Conservation (phyloP, 2,329 filamentous ascomycete genomes). For the Aotearoamyces nothofagi region DNA sequence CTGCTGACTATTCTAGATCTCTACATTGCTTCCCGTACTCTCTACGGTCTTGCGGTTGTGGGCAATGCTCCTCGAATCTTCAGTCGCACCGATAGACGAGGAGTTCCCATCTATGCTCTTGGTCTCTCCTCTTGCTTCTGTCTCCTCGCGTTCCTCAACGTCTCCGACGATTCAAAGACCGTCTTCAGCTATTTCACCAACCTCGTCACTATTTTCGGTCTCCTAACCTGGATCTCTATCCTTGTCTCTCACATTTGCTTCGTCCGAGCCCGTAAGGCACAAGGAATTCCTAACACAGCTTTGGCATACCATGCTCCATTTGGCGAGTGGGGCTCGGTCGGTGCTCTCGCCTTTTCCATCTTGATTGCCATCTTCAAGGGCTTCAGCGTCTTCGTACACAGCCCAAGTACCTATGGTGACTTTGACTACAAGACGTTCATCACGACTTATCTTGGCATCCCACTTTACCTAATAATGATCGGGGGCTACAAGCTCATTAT, state of each 20-base stretch:
- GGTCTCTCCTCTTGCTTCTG: constrained; percentile 35
- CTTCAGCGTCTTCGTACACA: constrained; percentile 54
- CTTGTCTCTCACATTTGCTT: constrained; percentile 57
- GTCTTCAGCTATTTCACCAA: constrained; percentile 63
- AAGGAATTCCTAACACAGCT: constrained; percentile 37
- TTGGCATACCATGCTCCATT: constrained; percentile 57
- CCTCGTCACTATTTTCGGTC: constrained; percentile 31
- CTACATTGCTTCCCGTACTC: constrained; percentile 51
- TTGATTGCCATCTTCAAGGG: constrained; percentile 74
- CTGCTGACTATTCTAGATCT: constrained; percentile 20
- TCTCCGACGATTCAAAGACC: constrained; percentile 38
- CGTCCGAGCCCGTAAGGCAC: constrained; percentile 44
- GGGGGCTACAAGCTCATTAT: constrained; percentile 35
- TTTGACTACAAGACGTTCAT: constrained; percentile 54
- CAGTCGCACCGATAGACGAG: constrained; percentile 35
- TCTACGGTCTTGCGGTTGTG: constrained; percentile 51
- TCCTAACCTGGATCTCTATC: constrained; percentile 19
- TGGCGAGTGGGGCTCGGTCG: constrained; percentile 54
- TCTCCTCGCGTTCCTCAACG: constrained; percentile 50
- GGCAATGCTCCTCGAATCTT: constrained; percentile 51
- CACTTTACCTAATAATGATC: constrained; percentile 43
- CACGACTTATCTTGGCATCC: constrained; percentile 47
- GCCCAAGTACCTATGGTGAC: constrained; percentile 23
- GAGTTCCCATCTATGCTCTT: constrained; percentile 32
- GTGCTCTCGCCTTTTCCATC: constrained; percentile 54